Evolutionary conservation across 768 basidiomycete genomes (phyloP), one percentile per base, ranked within the genome.

Genomic region (Tricholoma furcatifolium): DNA sequence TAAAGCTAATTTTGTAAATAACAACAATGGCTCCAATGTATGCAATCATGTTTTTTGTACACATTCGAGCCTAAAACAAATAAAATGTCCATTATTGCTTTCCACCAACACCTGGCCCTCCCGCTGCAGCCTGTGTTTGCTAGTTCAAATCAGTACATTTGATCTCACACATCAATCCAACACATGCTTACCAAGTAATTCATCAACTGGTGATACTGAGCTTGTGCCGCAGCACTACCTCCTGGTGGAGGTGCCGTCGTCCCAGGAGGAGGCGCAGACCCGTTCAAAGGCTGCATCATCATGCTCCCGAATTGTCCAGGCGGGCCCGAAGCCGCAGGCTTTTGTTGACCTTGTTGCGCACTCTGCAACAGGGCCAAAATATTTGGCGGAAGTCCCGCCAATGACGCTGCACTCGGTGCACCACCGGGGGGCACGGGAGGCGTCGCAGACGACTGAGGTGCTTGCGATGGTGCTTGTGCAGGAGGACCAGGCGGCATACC

Each of bases 121-220:
- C 40, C 27, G 21, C 59, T 2, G 42, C 60, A 15, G 68, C 70
- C 53, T 74, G 72, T 27, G 70, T 62, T 65, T 75, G 71, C 69
- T 74, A 40, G 21, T 45, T 10, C 4, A 17, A 20, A 23, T 45
- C 27, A 31, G 7, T 34, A 35, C 45, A 30, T n/a, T 21, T 17
- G 35, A 6, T 24, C 20, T 20, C 24, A 50, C 41, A 6, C 17
- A 11, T 18, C 18, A 34, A 17, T 34, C 12, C 15, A 38, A 24
- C 4, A 17, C n/a, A 44, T 12, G 66, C 82, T 69, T 54, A 88
- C 87, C 57, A 86, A 71, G 62, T 82, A 88, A 15, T 81, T 79
- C 83, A 89, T 85, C 40, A 88, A 66, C 60, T 87, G 83, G 59
- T 84, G 83, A 58, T 84, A 86, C 32, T 48, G 46, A 60, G 74